Base-by-base conservation (phyloP, 169 alveolate genomes). In the Plasmodium inui region DNA sequence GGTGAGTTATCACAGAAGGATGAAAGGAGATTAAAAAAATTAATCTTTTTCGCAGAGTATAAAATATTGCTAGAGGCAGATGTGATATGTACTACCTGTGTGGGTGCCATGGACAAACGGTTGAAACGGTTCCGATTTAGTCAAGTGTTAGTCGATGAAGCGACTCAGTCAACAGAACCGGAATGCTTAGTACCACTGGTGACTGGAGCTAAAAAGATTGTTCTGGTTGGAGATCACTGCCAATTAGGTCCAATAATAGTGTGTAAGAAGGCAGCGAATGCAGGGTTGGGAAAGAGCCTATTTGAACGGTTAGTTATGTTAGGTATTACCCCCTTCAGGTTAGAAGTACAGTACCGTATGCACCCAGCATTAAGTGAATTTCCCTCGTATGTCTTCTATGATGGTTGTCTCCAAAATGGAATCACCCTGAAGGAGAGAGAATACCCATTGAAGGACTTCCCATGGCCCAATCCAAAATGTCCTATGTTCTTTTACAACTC, bases 271-370 rank as follows among this genome's bases (percentile, higher is more conserved):
- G 99, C 99, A 17, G 96, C 96, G 19, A 92, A 92, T 61, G 95
- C 95, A 22, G 97, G 96, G n/a, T 96, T 95, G 90, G 98, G 98
- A 81, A 97, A 97, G 90, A 97, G 37, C 98, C 98, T 34, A 96
- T 97, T 86, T 98, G 99, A 17, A 99, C 99, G 71, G 94, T 97
- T 79, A 79, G 93, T 41, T 10, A 92, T 83, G 95, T 92, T 83
- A 28, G 91, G 92, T 0, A 74, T 82, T 28, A 97, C 97, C 74
- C 78, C 98, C 98, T 92, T 95, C 86, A 95, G 97, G 95, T 95
- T 98, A 46, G 98, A 98, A 96, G 99, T 98, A 17, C 98, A 98
- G 94, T 98, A 98, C 96, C 97, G 99, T 71, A 98, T 98, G 99
- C 99, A 98, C 92, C 99, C 99, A 55, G 97, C 97, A 50, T 96